phyloP scores from a whole-genome alignment of 495 filamentous ascomycete species.

The Rhypophila decipiens region DNA sequence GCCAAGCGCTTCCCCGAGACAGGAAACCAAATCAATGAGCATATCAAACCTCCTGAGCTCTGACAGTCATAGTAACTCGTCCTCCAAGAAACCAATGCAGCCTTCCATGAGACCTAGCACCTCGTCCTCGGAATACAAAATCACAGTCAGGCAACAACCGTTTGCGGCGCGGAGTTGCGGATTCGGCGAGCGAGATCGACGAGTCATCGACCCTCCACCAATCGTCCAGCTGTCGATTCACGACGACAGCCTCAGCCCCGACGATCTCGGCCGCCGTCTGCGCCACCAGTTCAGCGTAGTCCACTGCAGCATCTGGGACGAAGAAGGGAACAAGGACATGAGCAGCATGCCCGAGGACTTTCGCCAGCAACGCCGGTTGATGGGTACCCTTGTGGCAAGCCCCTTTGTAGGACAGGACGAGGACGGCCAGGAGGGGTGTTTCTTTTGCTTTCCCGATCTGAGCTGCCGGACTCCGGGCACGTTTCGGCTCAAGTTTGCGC shows the following conservation, averaged over 20 bases:
- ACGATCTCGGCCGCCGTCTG: constrained; percentile 52
- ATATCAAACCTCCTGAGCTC: constrained; percentile 39
- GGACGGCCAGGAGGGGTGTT: constrained; percentile 63
- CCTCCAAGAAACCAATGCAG: constrained; percentile 18
- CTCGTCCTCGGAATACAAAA: constrained; percentile 26
- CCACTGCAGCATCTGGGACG: constrained; percentile 72
- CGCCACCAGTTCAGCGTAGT: constrained; percentile 75
- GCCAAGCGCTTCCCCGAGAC: constrained; percentile 21
- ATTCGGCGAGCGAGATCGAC: constrained; percentile 86
- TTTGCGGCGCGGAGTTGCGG: constrained; percentile 86
- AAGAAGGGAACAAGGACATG: constrained; percentile 52
- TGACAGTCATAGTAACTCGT: constrained; percentile 25
- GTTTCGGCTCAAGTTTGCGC: constrained; percentile 78
- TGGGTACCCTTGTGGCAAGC: constrained; percentile 71
- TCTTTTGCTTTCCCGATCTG: constrained; percentile 94
- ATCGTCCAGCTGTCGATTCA: constrained; percentile 81
- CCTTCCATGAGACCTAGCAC: not conserved
- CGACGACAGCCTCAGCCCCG: constrained; percentile 49
- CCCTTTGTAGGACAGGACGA: constrained; percentile 67
- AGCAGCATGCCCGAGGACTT: constrained; percentile 53
- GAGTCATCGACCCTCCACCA: constrained; percentile 91
- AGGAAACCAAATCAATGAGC: constrained; percentile 36
- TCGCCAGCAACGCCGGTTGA: constrained; percentile 59
- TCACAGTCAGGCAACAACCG: constrained; percentile 86
- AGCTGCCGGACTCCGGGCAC: constrained; percentile 81